Base-by-base conservation (phyloP, 202 grass and related monocot species). In the Setaria viridis region DNA sequence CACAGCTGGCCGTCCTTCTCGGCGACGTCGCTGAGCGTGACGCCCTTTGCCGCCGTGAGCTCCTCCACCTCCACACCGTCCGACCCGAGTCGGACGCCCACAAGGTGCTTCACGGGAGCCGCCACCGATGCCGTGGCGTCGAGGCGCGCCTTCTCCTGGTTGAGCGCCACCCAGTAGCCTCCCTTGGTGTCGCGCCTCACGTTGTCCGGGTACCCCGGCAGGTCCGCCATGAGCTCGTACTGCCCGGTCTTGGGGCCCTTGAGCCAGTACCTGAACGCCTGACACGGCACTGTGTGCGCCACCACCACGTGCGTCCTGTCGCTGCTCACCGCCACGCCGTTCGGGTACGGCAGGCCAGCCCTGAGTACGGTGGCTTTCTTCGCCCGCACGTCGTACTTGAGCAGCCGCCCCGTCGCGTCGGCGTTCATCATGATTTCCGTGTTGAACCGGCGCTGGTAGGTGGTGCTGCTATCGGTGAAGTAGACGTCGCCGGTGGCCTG, bases 201-300 rank as follows among this genome's bases (percentile, higher is more conserved):
- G 21, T 82, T 82, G 16, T 82, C 80, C 0, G 80, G 80, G 67
- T 82, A 82, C 0, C 80, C 80, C 5, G 80, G 80, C 53, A 82
- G 80, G 80, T 82, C 80, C 2, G 80, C 67, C 15, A 82, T 6
- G 39, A 82, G 80, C 51, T 82, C 80, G 67, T 82, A 82, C 67
- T 71, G 21, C 14, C 80, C 80, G 35, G 80, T 53, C 80, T 59
- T 71, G 67, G 67, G 0, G 3, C 80, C 80, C 53, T 14, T 82
- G 53, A 82, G 21, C 67, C 80, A 82, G 53, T 71, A 82, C 67
- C 67, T 46, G 53, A 59, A 82, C n/a, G 80, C 66, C n/a, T 82
- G 66, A 14, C 19, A 11, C 51, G 79, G 79, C n/a, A 82, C 79
- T 7, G 79, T 82, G 66, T 82, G 79, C 21, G 79, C 79, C 66